Evolutionary conservation across 1,284 basidiomycete species (phyloP).

Genomic region (Tilletia setariae): DNA sequence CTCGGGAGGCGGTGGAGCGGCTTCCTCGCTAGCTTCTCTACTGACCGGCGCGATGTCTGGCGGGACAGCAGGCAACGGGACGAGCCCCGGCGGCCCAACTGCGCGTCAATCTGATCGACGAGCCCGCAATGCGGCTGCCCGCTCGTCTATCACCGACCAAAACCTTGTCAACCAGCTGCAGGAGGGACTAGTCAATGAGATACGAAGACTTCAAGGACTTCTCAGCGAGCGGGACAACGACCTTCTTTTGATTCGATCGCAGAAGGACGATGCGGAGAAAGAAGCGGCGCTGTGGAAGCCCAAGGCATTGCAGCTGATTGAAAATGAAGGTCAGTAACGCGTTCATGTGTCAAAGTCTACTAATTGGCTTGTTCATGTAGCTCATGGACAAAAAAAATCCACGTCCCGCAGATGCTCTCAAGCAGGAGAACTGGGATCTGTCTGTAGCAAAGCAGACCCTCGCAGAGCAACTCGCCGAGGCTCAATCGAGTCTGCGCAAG

Average conservation of each 20-base stretch:
- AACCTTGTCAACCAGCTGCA: conserved; percentile 46
- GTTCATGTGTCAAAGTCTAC: not conserved
- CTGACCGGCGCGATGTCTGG: conserved; percentile 31
- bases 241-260: conserved; percentile 29
- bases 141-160: conserved; percentile 37
- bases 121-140: conserved; percentile 40
- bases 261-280: conserved; percentile 39
- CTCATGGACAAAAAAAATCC: not conserved
- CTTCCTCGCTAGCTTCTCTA: conserved; percentile 31
- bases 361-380: too few relatives aligned
- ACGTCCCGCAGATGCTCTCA: conserved; percentile 66
- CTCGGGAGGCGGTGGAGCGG: conserved; percentile 22
- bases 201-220: conserved; percentile 39
- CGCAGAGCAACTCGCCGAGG: conserved; percentile 67
- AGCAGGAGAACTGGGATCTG: conserved; percentile 98
- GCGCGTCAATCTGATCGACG: conserved; percentile 36
- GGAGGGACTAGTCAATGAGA: conserved; percentile 40
- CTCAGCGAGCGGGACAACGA: conserved; percentile 42
- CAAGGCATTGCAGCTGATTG: conserved; percentile 39
- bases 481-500: conserved; percentile 67
- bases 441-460: conserved; percentile 88
- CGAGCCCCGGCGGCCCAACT: conserved; percentile 22
- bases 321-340: conserved; percentile 27
- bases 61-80: conserved; percentile 26
- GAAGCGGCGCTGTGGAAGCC: conserved; percentile 45